Conservation (phyloP, 2,329 filamentous ascomycete species). For the Cercospora citrullina region DNA sequence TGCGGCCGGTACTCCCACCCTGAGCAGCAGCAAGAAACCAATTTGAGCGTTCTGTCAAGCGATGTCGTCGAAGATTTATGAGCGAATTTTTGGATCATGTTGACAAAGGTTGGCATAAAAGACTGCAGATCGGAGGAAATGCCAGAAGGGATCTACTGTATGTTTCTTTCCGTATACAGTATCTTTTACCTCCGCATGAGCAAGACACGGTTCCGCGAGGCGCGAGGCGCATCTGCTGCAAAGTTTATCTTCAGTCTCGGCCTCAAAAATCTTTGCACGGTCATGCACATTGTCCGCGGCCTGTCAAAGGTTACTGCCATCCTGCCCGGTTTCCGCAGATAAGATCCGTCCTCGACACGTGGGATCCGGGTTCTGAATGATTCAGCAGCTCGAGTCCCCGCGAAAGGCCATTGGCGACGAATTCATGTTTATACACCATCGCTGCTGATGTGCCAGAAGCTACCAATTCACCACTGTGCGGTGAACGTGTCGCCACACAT, state of each 20-base stretch:
- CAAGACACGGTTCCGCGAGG: background rate
- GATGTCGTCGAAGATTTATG: background rate
- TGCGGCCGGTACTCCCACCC: background rate
- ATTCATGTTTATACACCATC: background rate
- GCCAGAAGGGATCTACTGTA: background rate
- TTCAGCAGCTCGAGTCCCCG: background rate
- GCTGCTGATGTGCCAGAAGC: background rate
- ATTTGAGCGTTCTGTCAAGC: background rate
- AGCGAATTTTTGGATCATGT: background rate
- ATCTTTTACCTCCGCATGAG: background rate
- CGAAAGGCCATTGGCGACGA: background rate
- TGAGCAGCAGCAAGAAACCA: no score
- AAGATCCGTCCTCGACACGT: constrained; percentile 12
- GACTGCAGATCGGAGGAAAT: background rate
- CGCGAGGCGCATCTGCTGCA: background rate
- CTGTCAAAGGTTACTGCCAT: background rate
- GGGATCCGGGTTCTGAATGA: constrained; percentile 2
- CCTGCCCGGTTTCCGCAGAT: constrained; percentile 1
- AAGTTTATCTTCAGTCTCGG: background rate
- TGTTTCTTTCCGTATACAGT: background rate
- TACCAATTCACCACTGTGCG: background rate
- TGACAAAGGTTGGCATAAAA: background rate
- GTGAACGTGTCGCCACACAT: background rate
- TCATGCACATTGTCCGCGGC: background rate
- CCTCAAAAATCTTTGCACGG: background rate